Evolutionary conservation across 495 filamentous ascomycete species (phyloP).

Genomic region (Podospora australis): DNA sequence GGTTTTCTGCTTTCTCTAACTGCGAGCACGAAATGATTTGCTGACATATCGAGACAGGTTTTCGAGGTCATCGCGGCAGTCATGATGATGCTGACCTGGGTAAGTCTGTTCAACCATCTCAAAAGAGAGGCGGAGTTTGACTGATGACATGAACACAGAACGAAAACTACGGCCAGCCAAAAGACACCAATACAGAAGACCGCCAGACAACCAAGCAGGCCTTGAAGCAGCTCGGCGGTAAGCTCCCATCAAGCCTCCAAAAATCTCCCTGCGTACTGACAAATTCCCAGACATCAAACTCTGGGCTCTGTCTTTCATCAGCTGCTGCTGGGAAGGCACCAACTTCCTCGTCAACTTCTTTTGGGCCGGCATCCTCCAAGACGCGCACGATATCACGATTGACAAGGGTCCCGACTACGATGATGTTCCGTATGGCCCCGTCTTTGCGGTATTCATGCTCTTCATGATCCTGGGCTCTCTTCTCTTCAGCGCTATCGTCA

Average conservation of each 20-base stretch:
- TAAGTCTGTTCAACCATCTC: no score
- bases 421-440: background rate
- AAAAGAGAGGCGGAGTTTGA: no score
- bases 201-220: background rate
- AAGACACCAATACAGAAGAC: background rate
- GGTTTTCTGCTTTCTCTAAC: no score
- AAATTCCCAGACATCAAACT: constrained; percentile 1
- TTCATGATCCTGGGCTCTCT: background rate
- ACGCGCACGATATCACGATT: no score
- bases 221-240: background rate
- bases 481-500: background rate
- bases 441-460: background rate
- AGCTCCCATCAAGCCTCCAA: background rate
- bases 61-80: background rate
- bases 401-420: background rate
- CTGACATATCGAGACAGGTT: background rate
- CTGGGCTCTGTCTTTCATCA: background rate
- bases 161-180: background rate
- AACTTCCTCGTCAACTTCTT: background rate
- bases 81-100: background rate
- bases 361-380: background rate
- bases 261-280: background rate
- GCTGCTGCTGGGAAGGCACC: constrained; percentile 1
- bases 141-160: no score
- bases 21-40: no score